phyloP scores from a whole-genome alignment of 768 basidiomycete genomes.

The Kwoniella mangroviensis region DNA sequence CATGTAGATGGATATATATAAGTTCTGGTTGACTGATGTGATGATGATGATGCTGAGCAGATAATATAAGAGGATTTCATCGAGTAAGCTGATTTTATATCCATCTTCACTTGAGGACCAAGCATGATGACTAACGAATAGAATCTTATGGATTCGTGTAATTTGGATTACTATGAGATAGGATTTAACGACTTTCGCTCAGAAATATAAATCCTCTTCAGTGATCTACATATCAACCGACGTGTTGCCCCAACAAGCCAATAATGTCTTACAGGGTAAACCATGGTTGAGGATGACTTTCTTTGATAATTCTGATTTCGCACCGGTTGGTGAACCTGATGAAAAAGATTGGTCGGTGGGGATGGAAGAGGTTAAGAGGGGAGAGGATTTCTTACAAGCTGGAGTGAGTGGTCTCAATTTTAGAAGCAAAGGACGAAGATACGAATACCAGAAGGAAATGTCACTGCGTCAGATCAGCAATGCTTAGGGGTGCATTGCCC shows the following conservation, averaged over 20 bases:
- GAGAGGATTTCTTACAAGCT: constrained; percentile 55
- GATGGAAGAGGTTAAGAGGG: constrained; percentile 47
- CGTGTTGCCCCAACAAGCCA: constrained; percentile 28
- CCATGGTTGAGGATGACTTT: constrained; percentile 52
- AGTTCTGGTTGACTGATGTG: background rate
- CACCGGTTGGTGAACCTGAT: constrained; percentile 38
- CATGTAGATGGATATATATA: background rate
- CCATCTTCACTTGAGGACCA: background rate
- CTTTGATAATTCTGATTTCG: constrained; percentile 56
- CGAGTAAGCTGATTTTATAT: constrained; percentile 27
- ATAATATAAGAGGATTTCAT: constrained; percentile 44
- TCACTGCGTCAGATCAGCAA: too few species aligned
- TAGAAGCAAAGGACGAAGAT: too few species aligned
- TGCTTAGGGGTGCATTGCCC: background rate
- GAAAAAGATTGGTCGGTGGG: constrained; percentile 24
- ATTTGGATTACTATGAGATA: background rate
- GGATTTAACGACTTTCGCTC: constrained; percentile 22
- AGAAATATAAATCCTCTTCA: constrained; percentile 15
- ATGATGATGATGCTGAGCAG: constrained; percentile 8
- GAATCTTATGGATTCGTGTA: background rate
- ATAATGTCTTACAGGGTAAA: constrained; percentile 40
- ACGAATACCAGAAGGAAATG: too few species aligned
- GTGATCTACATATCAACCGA: constrained; percentile 56
- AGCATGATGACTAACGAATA: background rate
- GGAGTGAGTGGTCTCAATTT: constrained; percentile 35